Evolutionary conservation across 1,139 yeast species (phyloP), one percentile per base, ranked within the genome.

Genomic region (Cylindricascospora bacillispora): DNA sequence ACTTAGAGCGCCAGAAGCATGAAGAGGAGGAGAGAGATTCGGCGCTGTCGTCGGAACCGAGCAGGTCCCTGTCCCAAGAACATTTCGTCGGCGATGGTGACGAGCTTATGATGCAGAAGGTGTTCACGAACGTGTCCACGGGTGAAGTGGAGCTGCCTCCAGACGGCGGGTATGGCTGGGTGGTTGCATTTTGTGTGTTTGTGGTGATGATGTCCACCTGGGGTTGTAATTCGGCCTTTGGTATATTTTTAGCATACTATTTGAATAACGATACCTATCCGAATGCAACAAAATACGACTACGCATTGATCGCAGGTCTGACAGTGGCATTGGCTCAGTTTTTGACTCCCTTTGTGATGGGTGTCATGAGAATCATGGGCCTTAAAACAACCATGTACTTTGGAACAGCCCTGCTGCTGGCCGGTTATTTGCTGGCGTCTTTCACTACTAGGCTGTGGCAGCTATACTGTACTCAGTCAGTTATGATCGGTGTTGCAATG

Each of bases 151-250:
- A 58, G 26, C 56, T 60, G 23, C 78, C 77, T 2, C 73, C 77
- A 2, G 89, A 78, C 53, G 70, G 72, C 15, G 81, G 81, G 1
- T 67, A 67, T 38, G 83, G 82, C 1, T 79, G 89, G 85, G 67
- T 74, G 5, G 65, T 74, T 32, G 71, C 75, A 0, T 32, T 66
- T 2, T 67, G 78, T 40, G 69, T 69, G 1, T 60, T 70, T 49
- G 44, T 66, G 17, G 60, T 73, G 27, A 65, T 67, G 41, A 64
- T 72, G 36, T 57, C 71, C 18, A 69, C 85, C 1, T 80, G 93
- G 93, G 93, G 93, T 14, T 62, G 74, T 27, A 76, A 74, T 44
- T 69, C 81, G 4, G 67, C 72, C 1, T 80, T 65, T 45, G 86
- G 89, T 28, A 77, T 80, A 3, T 77, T 70, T 42, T 54, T 80